Percentiles rank a stretch among this genome's conserved stretches.
Evolutionary conservation across 2,329 filamentous ascomycete species (phyloP).

Genomic region (Fusarium sp.): DNA sequence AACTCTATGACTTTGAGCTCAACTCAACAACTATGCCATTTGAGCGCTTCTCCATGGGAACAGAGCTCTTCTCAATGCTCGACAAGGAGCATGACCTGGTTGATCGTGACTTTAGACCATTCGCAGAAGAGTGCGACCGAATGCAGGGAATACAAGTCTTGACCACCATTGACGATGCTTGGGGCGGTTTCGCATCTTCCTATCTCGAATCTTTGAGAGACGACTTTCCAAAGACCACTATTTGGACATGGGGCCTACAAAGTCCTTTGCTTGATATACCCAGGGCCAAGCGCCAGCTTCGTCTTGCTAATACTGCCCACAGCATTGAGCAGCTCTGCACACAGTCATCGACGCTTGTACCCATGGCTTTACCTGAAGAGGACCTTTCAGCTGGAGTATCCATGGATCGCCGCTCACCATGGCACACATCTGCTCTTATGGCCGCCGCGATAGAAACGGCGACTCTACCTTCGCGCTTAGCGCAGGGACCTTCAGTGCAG

Average conservation of each 20-base stretch:
- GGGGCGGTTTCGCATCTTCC: slow-evolving; percentile 80
- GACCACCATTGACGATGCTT: slow-evolving; percentile 79
- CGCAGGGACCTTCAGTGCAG: slow-evolving; percentile 56
- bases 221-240: slow-evolving; percentile 87
- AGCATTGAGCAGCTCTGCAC: slow-evolving; percentile 76
- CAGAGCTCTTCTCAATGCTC: slow-evolving; percentile 79
- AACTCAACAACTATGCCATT: slow-evolving; percentile 86
- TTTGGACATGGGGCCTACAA: slow-evolving; percentile 90
- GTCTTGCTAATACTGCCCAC: slow-evolving; percentile 80
- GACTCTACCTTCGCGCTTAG: slow-evolving; percentile 80
- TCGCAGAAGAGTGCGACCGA: slow-evolving; percentile 93
- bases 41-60: slow-evolving; percentile 88
- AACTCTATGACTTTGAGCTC: slow-evolving; percentile 88
- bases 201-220: slow-evolving; percentile 86
- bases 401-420: slow-evolving; percentile 74
- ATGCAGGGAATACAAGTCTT: slow-evolving; percentile 89
- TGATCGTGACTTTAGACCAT: slow-evolving; percentile 89
- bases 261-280: slow-evolving; percentile 66
- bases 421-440: slow-evolving; percentile 85
- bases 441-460: slow-evolving; percentile 82
- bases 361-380: slow-evolving; percentile 74
- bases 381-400: slow-evolving; percentile 69
- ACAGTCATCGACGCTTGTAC: slow-evolving; percentile 82
- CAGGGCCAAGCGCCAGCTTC: slow-evolving; percentile 66
- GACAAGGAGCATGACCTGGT: slow-evolving; percentile 87